phyloP scores from a whole-genome alignment of 768 basidiomycete genomes.

The Grammothele lineata region DNA sequence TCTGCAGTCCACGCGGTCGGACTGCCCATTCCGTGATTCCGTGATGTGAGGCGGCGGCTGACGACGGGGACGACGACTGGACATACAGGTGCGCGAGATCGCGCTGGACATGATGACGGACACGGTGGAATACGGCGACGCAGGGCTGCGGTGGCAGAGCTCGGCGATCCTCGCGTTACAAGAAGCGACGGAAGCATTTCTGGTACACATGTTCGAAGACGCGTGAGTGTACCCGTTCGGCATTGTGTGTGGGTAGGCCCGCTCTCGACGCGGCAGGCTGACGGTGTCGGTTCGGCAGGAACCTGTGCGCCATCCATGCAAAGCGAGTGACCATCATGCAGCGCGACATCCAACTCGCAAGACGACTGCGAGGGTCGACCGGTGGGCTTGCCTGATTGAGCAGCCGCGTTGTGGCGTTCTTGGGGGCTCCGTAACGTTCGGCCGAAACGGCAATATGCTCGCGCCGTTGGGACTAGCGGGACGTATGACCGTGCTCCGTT shows the following conservation, averaged over 20 bases:
- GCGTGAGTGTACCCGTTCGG: slow-evolving; percentile 60
- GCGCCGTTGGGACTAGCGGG: too few relatives aligned
- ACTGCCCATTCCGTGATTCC: too few relatives aligned
- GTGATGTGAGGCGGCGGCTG: too few relatives aligned
- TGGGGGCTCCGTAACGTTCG: too few relatives aligned
- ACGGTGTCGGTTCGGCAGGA: slow-evolving; percentile 45
- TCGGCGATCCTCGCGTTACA: slow-evolving; percentile 92
- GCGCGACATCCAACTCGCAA: slow-evolving; percentile 92
- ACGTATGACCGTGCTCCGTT: too few relatives aligned
- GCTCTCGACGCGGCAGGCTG: not conserved
- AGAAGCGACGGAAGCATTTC: slow-evolving; percentile 92
- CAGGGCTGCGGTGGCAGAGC: slow-evolving; percentile 87
- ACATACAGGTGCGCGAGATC: slow-evolving; percentile 90
- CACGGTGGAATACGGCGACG: slow-evolving; percentile 53
- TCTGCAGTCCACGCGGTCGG: too few relatives aligned
- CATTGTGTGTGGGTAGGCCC: not conserved
- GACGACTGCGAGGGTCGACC: slow-evolving; percentile 91
- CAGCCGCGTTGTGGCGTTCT: too few relatives aligned
- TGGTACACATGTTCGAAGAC: slow-evolving; percentile 97
- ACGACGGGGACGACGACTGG: too few relatives aligned
- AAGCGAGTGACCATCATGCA: slow-evolving; percentile 99
- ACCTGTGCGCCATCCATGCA: slow-evolving; percentile 95
- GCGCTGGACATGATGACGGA: slow-evolving; percentile 87
- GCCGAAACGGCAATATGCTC: too few relatives aligned
- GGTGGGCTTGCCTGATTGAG: slow-evolving; percentile 53